Conservation (phyloP, 139 green algal species). For the Prasinococcaceae sp. region DNA sequence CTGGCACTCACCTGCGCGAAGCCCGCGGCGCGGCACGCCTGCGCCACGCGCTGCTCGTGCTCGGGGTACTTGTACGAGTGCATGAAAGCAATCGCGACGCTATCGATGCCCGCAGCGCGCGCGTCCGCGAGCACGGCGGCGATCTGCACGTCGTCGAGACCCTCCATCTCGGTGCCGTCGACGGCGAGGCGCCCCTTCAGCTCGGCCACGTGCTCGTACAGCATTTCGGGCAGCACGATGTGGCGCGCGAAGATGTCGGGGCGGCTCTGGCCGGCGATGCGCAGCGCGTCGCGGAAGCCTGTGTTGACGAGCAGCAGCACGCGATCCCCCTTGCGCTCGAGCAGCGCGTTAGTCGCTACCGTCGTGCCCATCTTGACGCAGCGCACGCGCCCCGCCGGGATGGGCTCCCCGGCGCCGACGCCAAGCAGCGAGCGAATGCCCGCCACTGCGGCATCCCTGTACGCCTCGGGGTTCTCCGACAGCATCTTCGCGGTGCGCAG, state of each 20-base stretch:
- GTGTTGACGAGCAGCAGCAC: slow-evolving; percentile 44
- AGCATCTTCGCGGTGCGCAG: slow-evolving; percentile 69
- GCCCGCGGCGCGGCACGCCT: slow-evolving; percentile 7
- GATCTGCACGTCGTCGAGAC: neutral
- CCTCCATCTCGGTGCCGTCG: neutral
- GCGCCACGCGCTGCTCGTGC: slow-evolving; percentile 44
- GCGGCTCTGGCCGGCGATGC: slow-evolving; percentile 79
- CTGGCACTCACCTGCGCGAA: slow-evolving; percentile 63
- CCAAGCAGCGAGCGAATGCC: slow-evolving; percentile 88
- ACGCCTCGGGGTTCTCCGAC: slow-evolving; percentile 85
- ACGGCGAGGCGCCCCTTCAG: slow-evolving; percentile 56
- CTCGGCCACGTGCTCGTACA: slow-evolving; percentile 67
- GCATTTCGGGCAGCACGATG: neutral
- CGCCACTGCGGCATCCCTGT: slow-evolving; percentile 79
- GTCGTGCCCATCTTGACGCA: slow-evolving; percentile 88
- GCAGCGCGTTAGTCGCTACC: slow-evolving; percentile 33
- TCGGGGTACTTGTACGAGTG: slow-evolving; percentile 77
- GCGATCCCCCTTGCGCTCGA: slow-evolving; percentile 27
- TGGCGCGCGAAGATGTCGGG: slow-evolving; percentile 26
- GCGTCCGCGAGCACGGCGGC: slow-evolving; percentile 32
- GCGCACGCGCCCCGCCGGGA: slow-evolving; percentile 32
- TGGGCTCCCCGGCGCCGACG: slow-evolving; percentile 8
- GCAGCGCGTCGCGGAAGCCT: slow-evolving; percentile 82
- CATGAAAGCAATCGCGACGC: slow-evolving; percentile 81
- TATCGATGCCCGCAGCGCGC: slow-evolving; percentile 52